Conservation (phyloP, 2,329 filamentous ascomycete genomes). For the Ascomycota sp. region DNA sequence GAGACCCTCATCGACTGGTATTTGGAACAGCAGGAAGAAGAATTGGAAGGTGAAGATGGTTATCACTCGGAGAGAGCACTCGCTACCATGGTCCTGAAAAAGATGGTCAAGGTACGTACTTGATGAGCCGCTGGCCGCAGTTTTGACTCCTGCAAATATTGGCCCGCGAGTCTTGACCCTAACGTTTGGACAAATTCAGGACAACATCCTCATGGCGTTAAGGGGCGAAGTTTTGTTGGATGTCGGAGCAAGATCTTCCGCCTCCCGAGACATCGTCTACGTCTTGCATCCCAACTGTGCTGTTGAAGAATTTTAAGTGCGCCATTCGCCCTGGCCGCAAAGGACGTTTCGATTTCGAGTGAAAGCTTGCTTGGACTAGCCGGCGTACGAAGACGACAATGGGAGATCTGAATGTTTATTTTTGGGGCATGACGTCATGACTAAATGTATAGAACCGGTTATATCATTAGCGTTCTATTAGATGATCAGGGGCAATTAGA, state of each 20-base stretch:
- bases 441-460: too few species aligned
- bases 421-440: too few species aligned
- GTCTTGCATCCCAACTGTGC: constrained; percentile 89
- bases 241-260: constrained; percentile 21
- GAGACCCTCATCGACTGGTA: constrained; percentile 77
- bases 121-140: too few species aligned
- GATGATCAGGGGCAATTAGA: too few species aligned
- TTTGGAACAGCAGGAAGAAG: constrained; percentile 72
- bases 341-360: too few species aligned
- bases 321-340: too few species aligned
- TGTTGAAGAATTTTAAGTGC: constrained; percentile 39
- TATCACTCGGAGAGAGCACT: constrained; percentile 54
- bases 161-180: constrained; percentile 4
- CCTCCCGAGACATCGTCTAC: constrained; percentile 39
- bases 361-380: too few species aligned
- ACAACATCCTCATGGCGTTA: constrained; percentile 74
- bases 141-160: too few species aligned
- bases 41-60: constrained; percentile 64
- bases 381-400: too few species aligned
- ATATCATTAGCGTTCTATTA: too few species aligned
- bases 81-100: constrained; percentile 71
- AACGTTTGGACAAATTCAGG: constrained; percentile 34
- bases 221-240: constrained; percentile 37
- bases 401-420: too few species aligned
- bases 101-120: constrained; percentile 73